Base-by-base conservation (phyloP, 225 moss, liverwort and hornwort genomes). In the Sphagnum contortum region DNA sequence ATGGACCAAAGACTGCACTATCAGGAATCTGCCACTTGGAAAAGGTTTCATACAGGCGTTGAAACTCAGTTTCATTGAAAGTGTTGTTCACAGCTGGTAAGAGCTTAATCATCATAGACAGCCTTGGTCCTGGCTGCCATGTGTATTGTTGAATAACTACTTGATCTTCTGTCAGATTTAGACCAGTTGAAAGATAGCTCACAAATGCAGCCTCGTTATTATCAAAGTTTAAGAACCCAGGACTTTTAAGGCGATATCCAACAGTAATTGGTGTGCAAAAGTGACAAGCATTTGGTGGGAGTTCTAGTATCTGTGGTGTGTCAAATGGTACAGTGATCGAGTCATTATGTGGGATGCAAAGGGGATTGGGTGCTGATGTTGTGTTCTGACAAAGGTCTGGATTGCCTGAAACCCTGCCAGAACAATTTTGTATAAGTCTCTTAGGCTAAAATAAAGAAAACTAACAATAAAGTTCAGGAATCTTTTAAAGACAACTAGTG, bases 221-320 rank as follows among this genome's bases (percentile, higher is more conserved):
- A 12, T 82, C 87, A 4, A 91, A 85, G 6, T 85, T 58, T 0
- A 70, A 50, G 49, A 92, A 98, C 11, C 82, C 77, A 9, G 92
- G 90, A 72, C 90, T 90, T 78, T 83, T 86, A 57, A 98, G 85
- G 4, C 89, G 81, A 59, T 76, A 84, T 50, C 72, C 73, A 4
- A 90, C 80, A 9, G 54, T 63, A 54, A 87, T 80, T 52, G n/a
- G 71, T 45, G 29, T 29, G 29, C 29, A 29, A 29, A 29, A 0
- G 29, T 29, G 29, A 29, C 29, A 29, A 29, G 29, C 29, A 29
- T 29, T 29, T 29, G 29, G 29, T 29, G 29, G 29, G 29, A 29
- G 1, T 0, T 29, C 29, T 29, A 29, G 29, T 29, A 1, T 29
- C 29, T 29, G 29, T 29, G 29, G 29, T 29, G 29, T 0, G 29